phyloP scores from a whole-genome alignment of 805 yeast genomes.

The Metschnikowia similis region DNA sequence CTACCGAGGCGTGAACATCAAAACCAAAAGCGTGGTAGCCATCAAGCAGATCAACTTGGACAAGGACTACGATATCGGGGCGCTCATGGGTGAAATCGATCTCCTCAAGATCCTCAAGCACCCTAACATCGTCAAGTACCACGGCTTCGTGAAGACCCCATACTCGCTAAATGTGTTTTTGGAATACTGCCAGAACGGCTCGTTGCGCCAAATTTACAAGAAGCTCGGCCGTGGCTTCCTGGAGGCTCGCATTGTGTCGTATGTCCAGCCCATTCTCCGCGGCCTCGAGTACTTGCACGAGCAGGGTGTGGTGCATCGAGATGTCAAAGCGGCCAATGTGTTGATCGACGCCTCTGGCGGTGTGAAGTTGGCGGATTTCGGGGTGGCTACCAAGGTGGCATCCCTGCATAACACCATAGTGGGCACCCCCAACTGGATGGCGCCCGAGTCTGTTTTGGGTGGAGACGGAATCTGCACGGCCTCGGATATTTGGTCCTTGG shows the following conservation, averaged over 20 bases:
- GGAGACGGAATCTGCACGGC: slow-evolving; percentile 80
- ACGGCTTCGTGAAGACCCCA: slow-evolving; percentile 58
- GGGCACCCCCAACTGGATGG: slow-evolving; percentile 99
- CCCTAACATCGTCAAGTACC: slow-evolving; percentile 41
- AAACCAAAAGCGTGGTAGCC: slow-evolving; percentile 68
- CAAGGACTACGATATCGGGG: slow-evolving; percentile 40
- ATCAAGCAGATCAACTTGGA: slow-evolving; percentile 71
- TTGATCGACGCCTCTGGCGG: slow-evolving; percentile 16
- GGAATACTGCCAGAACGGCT: slow-evolving; percentile 63
- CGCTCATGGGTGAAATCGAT: slow-evolving; percentile 63
- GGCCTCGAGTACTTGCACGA: slow-evolving; percentile 64
- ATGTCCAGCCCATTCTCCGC: slow-evolving; percentile 36
- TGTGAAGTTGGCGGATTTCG: slow-evolving; percentile 46
- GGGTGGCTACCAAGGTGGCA: slow-evolving; percentile 72
- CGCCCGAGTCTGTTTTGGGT: slow-evolving; percentile 86
- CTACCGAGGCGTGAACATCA: slow-evolving; percentile 64
- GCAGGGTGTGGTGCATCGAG: slow-evolving; percentile 80
- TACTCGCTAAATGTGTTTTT: slow-evolving; percentile 49
- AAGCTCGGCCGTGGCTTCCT: slow-evolving; percentile 46
- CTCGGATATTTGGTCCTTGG: slow-evolving; percentile 90
- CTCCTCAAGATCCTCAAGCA: slow-evolving; percentile 61
- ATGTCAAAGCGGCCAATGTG: slow-evolving; percentile 52
- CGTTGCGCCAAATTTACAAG: slow-evolving; percentile 52
- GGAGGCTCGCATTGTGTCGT: slow-evolving; percentile 48
- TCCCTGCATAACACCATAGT: slow-evolving; percentile 39